A percentile compares a stretch with the other conserved stretches of the same genome.
Evolutionary conservation across 2,329 filamentous ascomycete species (phyloP).

Genomic region (Fusarium secorum): DNA sequence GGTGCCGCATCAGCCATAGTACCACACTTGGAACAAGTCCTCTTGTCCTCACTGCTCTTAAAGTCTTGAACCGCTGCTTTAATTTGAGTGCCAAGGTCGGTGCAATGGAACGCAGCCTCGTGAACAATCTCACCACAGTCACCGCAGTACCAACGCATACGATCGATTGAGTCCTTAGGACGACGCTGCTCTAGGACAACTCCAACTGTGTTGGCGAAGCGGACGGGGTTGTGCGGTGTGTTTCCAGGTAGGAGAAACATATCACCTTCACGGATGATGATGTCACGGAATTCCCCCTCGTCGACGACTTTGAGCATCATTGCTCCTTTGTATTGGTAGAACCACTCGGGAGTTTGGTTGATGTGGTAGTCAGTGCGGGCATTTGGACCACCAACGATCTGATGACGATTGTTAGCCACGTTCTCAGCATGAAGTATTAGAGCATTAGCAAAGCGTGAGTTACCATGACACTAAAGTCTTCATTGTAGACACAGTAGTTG

Average conservation of each 20-base stretch:
- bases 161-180: slow-evolving; percentile 74
- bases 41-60: slow-evolving; percentile 68
- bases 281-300: slow-evolving; percentile 74
- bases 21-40: slow-evolving; percentile 82
- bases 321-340: slow-evolving; percentile 93
- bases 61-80: slow-evolving; percentile 90
- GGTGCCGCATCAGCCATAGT: slow-evolving; percentile 76
- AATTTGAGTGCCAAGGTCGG: slow-evolving; percentile 91
- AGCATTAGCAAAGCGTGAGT: background rate
- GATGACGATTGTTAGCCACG: background rate
- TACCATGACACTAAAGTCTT: slow-evolving; percentile 83
- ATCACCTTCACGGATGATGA: slow-evolving; percentile 90
- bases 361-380: slow-evolving; percentile 98
- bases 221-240: slow-evolving; percentile 94
- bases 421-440: background rate
- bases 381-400: slow-evolving; percentile 96
- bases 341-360: slow-evolving; percentile 96
- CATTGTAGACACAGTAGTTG: slow-evolving; percentile 96
- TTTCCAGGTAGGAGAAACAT: slow-evolving; percentile 94
- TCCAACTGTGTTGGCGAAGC: slow-evolving; percentile 93
- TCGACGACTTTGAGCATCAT: slow-evolving; percentile 96
- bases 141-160: slow-evolving; percentile 89
- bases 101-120: slow-evolving; percentile 87
- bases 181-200: slow-evolving; percentile 89
- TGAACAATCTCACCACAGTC: slow-evolving; percentile 77